phyloP scores from a whole-genome alignment of 2,329 filamentous ascomycete genomes.

The Aspergillus alliaceus region DNA sequence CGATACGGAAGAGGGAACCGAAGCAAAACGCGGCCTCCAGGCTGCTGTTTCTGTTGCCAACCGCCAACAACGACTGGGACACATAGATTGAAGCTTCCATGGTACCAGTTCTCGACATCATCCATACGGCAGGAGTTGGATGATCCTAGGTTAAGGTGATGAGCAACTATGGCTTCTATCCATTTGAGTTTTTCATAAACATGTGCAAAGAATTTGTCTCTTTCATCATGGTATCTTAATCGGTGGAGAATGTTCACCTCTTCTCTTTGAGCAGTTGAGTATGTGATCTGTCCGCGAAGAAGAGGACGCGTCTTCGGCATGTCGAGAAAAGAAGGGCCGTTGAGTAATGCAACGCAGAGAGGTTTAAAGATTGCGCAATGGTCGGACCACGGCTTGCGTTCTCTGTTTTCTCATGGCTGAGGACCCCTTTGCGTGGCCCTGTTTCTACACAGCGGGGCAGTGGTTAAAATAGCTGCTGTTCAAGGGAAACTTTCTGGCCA shows the following conservation, averaged over 20 bases:
- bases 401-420: no score
- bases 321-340: neutral
- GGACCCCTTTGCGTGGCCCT: no score
- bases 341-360: no score
- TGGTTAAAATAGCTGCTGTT: no score
- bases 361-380: no score
- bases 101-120: slow-evolving; percentile 23
- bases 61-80: slow-evolving; percentile 21
- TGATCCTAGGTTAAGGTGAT: slow-evolving; percentile 23
- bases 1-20: slow-evolving; percentile 26
- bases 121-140: slow-evolving; percentile 16
- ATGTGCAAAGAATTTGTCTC: slow-evolving; percentile 11
- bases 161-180: slow-evolving; percentile 18
- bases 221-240: slow-evolving; percentile 18
- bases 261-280: slow-evolving; percentile 16
- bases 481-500: no score
- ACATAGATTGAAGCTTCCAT: slow-evolving; percentile 31
- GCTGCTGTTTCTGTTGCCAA: neutral
- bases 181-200: slow-evolving; percentile 3
- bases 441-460: no score
- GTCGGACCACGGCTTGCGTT: no score
- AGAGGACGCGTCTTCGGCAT: neutral
- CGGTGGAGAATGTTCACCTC: slow-evolving; percentile 25
- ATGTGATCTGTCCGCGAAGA: slow-evolving; percentile 18
- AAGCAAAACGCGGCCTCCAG: slow-evolving; percentile 13